A percentile compares a stretch with the other conserved stretches of the same genome.
phyloP scores from a whole-genome alignment of 169 alveolate genomes.

The Miamiensis avidus region DNA sequence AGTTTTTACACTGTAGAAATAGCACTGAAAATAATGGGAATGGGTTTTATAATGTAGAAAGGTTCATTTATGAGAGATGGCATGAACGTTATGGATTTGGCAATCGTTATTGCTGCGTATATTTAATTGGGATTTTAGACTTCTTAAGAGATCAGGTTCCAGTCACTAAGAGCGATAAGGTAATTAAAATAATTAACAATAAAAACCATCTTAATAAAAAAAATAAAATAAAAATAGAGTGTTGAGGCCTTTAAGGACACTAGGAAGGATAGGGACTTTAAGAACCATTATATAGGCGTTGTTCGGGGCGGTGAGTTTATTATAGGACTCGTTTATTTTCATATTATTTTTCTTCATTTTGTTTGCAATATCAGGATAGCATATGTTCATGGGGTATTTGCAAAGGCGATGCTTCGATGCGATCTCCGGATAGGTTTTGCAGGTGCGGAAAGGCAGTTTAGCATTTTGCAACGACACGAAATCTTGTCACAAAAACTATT shows the following conservation, averaged over 20 bases:
- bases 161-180: not conserved
- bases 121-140: not conserved
- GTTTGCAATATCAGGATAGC: not conserved
- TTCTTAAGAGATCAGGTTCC: too few relatives aligned
- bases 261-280: not conserved
- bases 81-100: not conserved
- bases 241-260: not conserved
- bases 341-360: not conserved
- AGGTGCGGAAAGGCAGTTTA: not conserved
- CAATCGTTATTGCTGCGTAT: not conserved
- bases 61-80: not conserved
- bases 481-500: not conserved
- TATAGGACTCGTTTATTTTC: not conserved
- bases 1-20: not conserved
- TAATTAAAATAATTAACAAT: too few relatives aligned
- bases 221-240: too few relatives aligned
- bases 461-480: not conserved
- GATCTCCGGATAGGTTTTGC: not conserved
- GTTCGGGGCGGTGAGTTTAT: not conserved
- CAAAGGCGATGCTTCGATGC: not conserved
- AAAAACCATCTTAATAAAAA: too few relatives aligned
- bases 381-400: not conserved
- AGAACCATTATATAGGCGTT: not conserved
- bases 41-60: not conserved
- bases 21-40: not conserved